A percentile compares a stretch with the other conserved stretches of the same genome.
Evolutionary conservation across 495 filamentous ascomycete species (phyloP).

Genomic region (Lindgomyces ingoldianus): DNA sequence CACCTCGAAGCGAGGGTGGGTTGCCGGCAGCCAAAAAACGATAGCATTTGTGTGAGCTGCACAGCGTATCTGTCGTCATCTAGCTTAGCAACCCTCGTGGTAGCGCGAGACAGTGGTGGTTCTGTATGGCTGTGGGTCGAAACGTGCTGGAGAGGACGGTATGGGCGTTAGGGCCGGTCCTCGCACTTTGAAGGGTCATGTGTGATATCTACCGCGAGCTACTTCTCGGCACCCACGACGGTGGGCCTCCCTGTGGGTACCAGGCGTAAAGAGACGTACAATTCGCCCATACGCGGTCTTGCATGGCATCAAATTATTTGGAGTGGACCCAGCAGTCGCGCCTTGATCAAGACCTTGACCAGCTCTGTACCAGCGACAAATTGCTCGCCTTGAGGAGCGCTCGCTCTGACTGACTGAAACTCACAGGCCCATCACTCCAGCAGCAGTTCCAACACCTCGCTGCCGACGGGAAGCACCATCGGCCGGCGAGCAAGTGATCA

Average conservation of each 20-base stretch:
- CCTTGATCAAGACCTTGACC: no score
- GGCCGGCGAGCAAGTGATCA: slow-evolving; percentile 7
- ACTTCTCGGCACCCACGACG: slow-evolving; percentile 14
- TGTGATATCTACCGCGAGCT: no score
- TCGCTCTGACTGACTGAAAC: no score
- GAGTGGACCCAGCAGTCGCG: no score
- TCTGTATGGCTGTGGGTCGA: slow-evolving; percentile 13
- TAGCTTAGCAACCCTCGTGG: not conserved
- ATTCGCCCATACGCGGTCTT: slow-evolving; percentile 5
- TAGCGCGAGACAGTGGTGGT: not conserved
- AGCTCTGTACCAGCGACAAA: no score
- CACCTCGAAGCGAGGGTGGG: not conserved
- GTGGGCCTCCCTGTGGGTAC: slow-evolving; percentile 21
- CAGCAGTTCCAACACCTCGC: not conserved
- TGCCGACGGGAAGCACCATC: not conserved
- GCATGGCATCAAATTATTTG: not conserved
- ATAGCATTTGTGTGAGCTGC: not conserved
- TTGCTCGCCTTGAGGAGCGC: no score
- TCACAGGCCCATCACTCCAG: not conserved
- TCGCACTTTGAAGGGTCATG: slow-evolving; percentile 18
- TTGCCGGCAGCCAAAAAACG: not conserved
- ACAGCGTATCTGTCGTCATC: not conserved
- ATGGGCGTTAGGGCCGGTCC: slow-evolving; percentile 16
- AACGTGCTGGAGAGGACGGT: slow-evolving; percentile 1
- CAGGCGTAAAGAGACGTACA: not conserved